A percentile compares a stretch with the other conserved stretches of the same genome.
These are phyloP conservation scores for Amauroascus verrucosus DNA, from an alignment of 2,329 filamentous ascomycete genomes.

Conservation along the genomic window DNA sequence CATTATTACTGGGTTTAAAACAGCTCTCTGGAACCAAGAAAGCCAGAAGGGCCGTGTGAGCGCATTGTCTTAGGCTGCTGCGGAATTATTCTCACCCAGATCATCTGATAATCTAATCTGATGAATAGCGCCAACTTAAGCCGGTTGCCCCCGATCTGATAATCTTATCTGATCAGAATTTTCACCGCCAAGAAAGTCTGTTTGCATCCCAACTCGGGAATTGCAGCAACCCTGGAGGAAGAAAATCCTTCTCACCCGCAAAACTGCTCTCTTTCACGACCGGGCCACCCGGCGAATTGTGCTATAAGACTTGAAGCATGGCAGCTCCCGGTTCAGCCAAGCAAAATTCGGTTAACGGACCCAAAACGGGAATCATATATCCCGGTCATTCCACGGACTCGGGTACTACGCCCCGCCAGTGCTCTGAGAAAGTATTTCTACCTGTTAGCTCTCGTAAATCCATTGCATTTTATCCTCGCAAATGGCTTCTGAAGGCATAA, in stretches of 20 bases:
- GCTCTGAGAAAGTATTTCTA: background rate
- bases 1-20: background rate
- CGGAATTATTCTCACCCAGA: conserved; percentile 2
- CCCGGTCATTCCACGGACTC: background rate
- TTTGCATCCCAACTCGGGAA: background rate
- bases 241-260: background rate
- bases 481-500: background rate
- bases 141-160: background rate
- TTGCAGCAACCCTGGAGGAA: background rate
- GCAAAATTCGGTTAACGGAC: background rate
- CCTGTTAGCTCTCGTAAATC: background rate
- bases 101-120: conserved; percentile 11
- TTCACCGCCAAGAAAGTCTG: conserved; percentile 5
- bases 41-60: background rate
- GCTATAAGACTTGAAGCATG: background rate
- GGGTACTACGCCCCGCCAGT: background rate
- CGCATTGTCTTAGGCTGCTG: background rate
- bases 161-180: conserved; percentile 12
- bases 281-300: background rate
- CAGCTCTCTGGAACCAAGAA: background rate
- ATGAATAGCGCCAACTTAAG: background rate
- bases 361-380: background rate
- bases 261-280: background rate
- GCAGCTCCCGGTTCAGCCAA: background rate
- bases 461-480: background rate